A percentile compares a stretch with the other conserved stretches of the same genome.
Conservation (phyloP, 2,329 filamentous ascomycete genomes). For the Cyphellophora europaea region DNA sequence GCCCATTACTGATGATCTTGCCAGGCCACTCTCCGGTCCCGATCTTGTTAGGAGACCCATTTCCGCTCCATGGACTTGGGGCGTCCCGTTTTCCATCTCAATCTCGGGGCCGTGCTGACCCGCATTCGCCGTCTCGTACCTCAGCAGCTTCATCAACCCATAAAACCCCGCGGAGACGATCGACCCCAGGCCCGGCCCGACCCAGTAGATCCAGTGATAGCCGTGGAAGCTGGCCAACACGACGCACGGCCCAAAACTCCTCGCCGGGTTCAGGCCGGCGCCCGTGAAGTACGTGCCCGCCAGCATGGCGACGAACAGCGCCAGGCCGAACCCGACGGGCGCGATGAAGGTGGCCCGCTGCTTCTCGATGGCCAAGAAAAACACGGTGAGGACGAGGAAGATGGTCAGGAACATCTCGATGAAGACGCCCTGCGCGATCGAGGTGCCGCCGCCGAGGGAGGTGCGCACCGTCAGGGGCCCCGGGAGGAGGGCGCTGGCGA, state of each 20-base stretch:
- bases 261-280: slow-evolving; percentile 36
- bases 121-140: not conserved
- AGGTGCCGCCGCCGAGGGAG: slow-evolving; percentile 40
- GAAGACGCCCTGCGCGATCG: slow-evolving; percentile 51
- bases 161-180: slow-evolving; percentile 39
- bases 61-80: no score
- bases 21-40: no score
- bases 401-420: slow-evolving; percentile 59
- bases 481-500: slow-evolving; percentile 49
- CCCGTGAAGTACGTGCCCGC: slow-evolving; percentile 38
- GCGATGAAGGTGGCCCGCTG: slow-evolving; percentile 63
- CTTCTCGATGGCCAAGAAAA: slow-evolving; percentile 65
- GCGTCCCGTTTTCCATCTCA: not conserved
- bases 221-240: slow-evolving; percentile 34
- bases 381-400: slow-evolving; percentile 54
- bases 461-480: slow-evolving; percentile 46
- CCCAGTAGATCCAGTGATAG: slow-evolving; percentile 43
- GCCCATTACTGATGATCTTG: no score
- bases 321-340: slow-evolving; percentile 61
- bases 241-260: slow-evolving; percentile 36
- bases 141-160: slow-evolving; percentile 1
- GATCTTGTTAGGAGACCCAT: no score
- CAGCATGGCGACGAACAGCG: slow-evolving; percentile 54
- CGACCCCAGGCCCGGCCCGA: slow-evolving; percentile 35
- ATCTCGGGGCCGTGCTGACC: not conserved